Conservation (phyloP, 2,329 filamentous ascomycete species). For the Raffaelea arxii region DNA sequence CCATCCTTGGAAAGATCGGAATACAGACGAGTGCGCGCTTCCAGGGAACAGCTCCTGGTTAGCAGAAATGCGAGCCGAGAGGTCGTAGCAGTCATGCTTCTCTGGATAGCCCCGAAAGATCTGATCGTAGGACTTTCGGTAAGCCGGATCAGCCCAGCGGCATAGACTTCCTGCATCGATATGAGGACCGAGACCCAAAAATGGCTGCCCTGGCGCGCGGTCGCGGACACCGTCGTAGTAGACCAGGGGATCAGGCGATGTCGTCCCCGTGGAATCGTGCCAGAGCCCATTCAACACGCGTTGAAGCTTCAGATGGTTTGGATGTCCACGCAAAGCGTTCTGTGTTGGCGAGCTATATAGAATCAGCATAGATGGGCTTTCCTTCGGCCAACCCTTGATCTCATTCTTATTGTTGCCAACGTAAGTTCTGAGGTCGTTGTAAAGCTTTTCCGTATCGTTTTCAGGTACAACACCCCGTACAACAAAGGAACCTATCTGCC, state of each 20-base stretch:
- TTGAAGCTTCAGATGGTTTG: conserved; percentile 25
- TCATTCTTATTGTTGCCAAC: conserved; percentile 17
- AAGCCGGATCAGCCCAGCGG: conserved; percentile 29
- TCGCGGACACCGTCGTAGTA: conserved; percentile 30
- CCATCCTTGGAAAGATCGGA: conserved; percentile 31
- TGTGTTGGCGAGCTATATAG: conserved; percentile 29
- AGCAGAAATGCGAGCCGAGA: conserved; percentile 23
- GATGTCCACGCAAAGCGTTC: conserved; percentile 24
- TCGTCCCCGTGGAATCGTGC: conserved; percentile 16
- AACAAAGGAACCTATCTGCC: neutral
- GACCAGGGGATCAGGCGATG: conserved; percentile 21
- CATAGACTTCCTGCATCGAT: conserved; percentile 32
- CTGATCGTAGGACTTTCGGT: conserved; percentile 24
- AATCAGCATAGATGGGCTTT: conserved; percentile 26
- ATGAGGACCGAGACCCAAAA: conserved; percentile 31
- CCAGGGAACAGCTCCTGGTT: conserved; percentile 25
- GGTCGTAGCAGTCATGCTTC: conserved; percentile 26
- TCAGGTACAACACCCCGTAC: neutral
- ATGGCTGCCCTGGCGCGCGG: conserved; percentile 25
- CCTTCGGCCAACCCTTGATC: conserved; percentile 24
- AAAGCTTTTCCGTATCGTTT: neutral
- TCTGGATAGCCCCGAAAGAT: conserved; percentile 28
- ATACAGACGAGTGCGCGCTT: conserved; percentile 25
- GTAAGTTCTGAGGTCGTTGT: neutral
- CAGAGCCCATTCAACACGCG: conserved; percentile 26